phyloP scores from a whole-genome alignment of 140 eudicot genomes.

The Oenanthe javanica region DNA sequence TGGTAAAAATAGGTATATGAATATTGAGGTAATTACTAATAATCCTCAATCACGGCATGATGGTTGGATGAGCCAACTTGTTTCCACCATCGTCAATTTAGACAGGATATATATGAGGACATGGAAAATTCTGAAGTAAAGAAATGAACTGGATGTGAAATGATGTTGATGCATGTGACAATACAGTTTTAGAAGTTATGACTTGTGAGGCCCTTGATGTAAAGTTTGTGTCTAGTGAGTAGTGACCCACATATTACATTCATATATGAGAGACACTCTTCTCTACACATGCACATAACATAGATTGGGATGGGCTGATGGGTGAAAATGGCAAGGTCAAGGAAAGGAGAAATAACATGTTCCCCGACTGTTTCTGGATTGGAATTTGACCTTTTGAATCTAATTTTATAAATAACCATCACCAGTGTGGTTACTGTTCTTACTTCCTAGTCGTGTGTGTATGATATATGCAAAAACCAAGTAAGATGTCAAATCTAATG shows the following conservation, averaged over 20 bases:
- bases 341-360: background rate
- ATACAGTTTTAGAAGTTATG: background rate
- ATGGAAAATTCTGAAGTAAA: background rate
- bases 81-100: background rate
- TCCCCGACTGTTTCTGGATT: background rate
- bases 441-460: background rate
- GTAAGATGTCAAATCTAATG: background rate
- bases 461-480: background rate
- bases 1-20: background rate
- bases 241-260: background rate
- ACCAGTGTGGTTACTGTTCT: background rate
- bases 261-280: background rate
- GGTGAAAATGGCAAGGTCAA: conserved; percentile 4
- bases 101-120: background rate
- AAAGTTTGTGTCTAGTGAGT: background rate
- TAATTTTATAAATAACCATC: background rate
- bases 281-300: background rate
- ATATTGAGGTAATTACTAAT: background rate
- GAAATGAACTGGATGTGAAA: background rate
- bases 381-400: background rate
- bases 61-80: background rate
- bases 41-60: background rate
- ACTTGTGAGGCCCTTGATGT: background rate
- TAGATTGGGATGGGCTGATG: background rate
- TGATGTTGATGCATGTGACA: background rate